A percentile compares a stretch with the other conserved stretches of the same genome.
phyloP scores from a whole-genome alignment of 2,329 filamentous ascomycete genomes.

The Claviceps sp. region DNA sequence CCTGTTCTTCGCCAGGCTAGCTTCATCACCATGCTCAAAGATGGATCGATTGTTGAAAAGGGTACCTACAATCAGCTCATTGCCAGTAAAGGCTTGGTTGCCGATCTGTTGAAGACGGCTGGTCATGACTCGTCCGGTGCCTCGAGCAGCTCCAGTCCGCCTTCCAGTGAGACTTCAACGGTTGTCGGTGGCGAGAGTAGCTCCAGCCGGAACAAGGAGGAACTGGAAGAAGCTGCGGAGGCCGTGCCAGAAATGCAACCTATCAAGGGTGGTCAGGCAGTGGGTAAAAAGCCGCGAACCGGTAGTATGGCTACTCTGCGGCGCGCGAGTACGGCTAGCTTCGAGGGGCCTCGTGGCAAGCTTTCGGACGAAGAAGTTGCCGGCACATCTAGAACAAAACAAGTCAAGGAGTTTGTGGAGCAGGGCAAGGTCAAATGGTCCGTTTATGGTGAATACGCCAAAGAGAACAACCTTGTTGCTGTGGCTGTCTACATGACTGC shows the following conservation, averaged over 20 bases:
- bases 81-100: conserved; percentile 85
- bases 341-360: conserved; percentile 75
- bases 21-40: conserved; percentile 72
- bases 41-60: conserved; percentile 71
- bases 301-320: conserved; percentile 72
- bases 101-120: conserved; percentile 68
- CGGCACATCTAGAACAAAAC: conserved; percentile 60
- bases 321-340: conserved; percentile 82
- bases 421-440: conserved; percentile 96
- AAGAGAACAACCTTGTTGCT: conserved; percentile 78
- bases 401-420: conserved; percentile 76
- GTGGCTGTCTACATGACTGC: conserved; percentile 68
- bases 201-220: conserved; percentile 42
- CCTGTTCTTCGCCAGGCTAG: conserved; percentile 80
- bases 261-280: conserved; percentile 44
- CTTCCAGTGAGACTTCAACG: conserved; percentile 42
- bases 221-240: conserved; percentile 69
- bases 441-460: conserved; percentile 90
- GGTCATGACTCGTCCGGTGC: conserved; percentile 40
- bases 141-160: conserved; percentile 30
- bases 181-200: conserved; percentile 37
- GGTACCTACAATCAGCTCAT: conserved; percentile 85
- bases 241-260: conserved; percentile 61
- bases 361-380: conserved; percentile 71
- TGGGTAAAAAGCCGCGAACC: conserved; percentile 40